Evolutionary conservation across 352 stramenopile genomes (phyloP), one percentile per base, ranked within the genome.

Genomic region (Globisporangium megalacanthum): DNA sequence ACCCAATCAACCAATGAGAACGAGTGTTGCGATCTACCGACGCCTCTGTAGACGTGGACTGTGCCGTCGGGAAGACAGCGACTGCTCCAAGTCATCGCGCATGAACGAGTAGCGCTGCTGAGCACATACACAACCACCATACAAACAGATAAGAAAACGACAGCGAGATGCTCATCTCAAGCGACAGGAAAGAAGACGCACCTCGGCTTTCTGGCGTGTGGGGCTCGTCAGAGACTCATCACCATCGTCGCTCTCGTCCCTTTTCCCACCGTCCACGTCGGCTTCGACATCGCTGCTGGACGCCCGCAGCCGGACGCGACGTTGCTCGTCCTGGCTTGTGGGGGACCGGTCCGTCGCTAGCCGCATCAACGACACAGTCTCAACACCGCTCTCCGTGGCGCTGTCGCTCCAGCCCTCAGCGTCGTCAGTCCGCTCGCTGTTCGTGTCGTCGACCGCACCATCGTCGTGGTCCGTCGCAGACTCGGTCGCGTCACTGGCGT

Each of bases 311-410:
- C 51, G 35, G 6, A 37, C 29, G 47, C 47, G 37, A 22, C 17
- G 22, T 4, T 17, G 8, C 20, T 5, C 13, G 29, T 15, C 14
- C 14, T 22, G 29, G 19, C 42, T 44, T 2, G 14, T 22, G n/a
- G 57, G 49, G 14, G 53, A 49, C 7, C 54, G 8, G 2, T 39
- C 51, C 4, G 19, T 58, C 10, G 53, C 60, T 31, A n/a, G 48
- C 19, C 54, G 36, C 41, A 66, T 35, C 19, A 66, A 29, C 48
- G 47, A 56, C 20, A 66, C 60, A 13, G 60, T 66, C 54, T 66
- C 60, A 25, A 66, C 19, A 20, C 60, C 52, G 29, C 53, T 60
- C 41, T 70, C 54, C 2, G 60, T 65, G 6, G 52, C 49, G 15
- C 35, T 60, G 19, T 68, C 56, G 22, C 68, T 61, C 45, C 58